These are phyloP conservation scores for Umbellularia californica DNA, from an alignment of 164 flowering plant species.

Conservation along the genomic window DNA sequence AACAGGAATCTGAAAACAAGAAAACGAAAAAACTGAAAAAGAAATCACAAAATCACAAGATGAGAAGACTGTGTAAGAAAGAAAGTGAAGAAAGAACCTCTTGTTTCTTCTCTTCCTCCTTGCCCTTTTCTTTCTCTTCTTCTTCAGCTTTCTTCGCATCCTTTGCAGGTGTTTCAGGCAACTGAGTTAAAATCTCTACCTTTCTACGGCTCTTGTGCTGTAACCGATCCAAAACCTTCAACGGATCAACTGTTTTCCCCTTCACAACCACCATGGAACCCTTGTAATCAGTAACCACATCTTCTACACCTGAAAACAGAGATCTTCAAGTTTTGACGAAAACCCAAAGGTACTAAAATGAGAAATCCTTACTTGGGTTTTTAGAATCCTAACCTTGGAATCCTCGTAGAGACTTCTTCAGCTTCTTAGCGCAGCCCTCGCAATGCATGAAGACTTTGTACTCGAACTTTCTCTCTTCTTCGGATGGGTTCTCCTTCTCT, in stretches of 20 bases:
- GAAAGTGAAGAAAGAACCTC: not conserved
- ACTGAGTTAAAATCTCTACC: constrained; percentile 1
- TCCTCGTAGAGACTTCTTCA: constrained; percentile 52
- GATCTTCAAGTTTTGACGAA: not conserved
- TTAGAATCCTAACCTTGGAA: constrained; percentile 43
- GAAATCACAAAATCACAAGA: not conserved
- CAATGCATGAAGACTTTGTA: constrained; percentile 82
- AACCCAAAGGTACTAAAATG: not conserved
- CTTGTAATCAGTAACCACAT: not conserved
- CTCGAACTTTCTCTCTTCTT: constrained; percentile 37
- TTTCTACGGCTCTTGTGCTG: constrained; percentile 2
- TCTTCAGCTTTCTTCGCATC: constrained; percentile 21
- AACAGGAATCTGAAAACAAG: constrained; percentile 35
- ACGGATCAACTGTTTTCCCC: constrained; percentile 3
- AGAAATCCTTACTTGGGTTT: not conserved
- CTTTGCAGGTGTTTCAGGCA: not conserved
- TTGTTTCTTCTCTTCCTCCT: constrained; percentile 6
- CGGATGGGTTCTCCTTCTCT: constrained; percentile 15
- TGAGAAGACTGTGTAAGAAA: not conserved
- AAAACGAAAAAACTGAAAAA: not conserved
- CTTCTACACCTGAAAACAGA: constrained; percentile 4
- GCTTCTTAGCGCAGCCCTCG: constrained; percentile 77
- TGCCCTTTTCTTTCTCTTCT: constrained; percentile 10
- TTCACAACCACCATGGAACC: constrained; percentile 1
- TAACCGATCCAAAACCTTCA: constrained; percentile 4